phyloP scores from a whole-genome alignment of 2,329 filamentous ascomycete species.

The Penicillium sp. region DNA sequence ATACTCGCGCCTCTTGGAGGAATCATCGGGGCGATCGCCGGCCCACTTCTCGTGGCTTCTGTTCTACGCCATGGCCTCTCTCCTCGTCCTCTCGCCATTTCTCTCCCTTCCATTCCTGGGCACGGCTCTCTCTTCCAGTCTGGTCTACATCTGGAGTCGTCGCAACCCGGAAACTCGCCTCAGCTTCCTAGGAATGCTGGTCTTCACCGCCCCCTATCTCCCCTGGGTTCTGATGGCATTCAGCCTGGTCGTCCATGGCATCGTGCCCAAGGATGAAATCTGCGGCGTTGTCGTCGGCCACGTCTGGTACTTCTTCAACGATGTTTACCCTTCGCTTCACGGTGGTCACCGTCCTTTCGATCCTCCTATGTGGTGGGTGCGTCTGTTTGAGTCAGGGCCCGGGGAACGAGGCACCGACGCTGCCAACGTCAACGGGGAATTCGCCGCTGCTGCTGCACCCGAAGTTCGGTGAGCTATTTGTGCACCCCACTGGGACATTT shows the following conservation, averaged over 20 bases:
- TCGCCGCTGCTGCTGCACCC: conserved; percentile 28
- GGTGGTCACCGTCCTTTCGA: conserved; percentile 79
- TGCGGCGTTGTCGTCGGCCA: conserved; percentile 91
- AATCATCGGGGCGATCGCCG: conserved; percentile 81
- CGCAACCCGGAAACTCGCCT: conserved; percentile 85
- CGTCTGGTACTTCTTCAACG: conserved; percentile 95
- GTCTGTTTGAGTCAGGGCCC: conserved; percentile 57
- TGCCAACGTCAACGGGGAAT: conserved; percentile 25
- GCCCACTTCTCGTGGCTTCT: conserved; percentile 94
- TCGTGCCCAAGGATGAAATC: conserved; percentile 87
- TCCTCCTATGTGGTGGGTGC: conserved; percentile 80
- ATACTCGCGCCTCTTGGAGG: conserved; percentile 89
- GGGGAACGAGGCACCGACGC: conserved; percentile 17
- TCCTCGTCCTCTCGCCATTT: conserved; percentile 74
- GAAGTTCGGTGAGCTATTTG: conserved; percentile 26
- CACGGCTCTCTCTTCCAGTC: conserved; percentile 77
- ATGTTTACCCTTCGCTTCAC: conserved; percentile 89
- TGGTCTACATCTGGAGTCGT: conserved; percentile 96
- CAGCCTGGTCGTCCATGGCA: conserved; percentile 80
- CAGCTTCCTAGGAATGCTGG: conserved; percentile 77
- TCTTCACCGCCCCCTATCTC: conserved; percentile 87
- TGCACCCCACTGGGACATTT: no score
- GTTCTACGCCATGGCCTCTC: conserved; percentile 68
- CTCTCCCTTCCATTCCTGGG: conserved; percentile 89
- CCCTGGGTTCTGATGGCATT: conserved; percentile 94